Conservation (phyloP, 345 rosid genomes). For the Conringia planisiliqua region DNA sequence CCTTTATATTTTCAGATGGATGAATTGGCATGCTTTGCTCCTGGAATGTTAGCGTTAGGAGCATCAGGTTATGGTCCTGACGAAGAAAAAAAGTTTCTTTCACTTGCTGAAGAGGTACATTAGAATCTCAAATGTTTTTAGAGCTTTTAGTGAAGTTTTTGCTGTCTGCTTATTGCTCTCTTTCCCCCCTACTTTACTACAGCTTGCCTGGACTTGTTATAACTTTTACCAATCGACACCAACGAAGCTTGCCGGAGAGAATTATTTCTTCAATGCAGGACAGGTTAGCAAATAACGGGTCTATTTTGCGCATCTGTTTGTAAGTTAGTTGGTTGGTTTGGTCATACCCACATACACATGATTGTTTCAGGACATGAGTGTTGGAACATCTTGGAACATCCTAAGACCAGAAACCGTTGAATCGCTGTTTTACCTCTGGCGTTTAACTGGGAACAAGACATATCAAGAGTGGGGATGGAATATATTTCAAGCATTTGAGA, state of each 20-base stretch:
- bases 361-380: conserved; percentile 79
- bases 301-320: not conserved
- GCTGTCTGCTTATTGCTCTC: conserved; percentile 4
- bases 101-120: conserved; percentile 90
- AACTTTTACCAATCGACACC: conserved; percentile 93
- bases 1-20: conserved; percentile 67
- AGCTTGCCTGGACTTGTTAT: conserved; percentile 99
- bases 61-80: conserved; percentile 73
- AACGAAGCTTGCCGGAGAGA: conserved; percentile 95
- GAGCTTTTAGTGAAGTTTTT: not conserved
- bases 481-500: conserved; percentile 93
- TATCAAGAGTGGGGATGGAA: conserved; percentile 99
- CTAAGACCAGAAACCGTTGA: conserved; percentile 95
- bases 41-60: conserved; percentile 99
- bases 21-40: conserved; percentile 98
- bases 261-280: conserved; percentile 78
- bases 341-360: conserved; percentile 6
- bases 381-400: conserved; percentile 97
- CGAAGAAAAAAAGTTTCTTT: conserved; percentile 63
- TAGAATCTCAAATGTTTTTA: not conserved
- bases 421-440: conserved; percentile 93
- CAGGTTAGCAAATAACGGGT: conserved; percentile 34
- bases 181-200: conserved; percentile 9
- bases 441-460: conserved; percentile 88
- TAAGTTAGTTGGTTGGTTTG: not conserved